Conservation (phyloP, 1,284 basidiomycete genomes). For the Sporisorium iseilematis-ciliati region DNA sequence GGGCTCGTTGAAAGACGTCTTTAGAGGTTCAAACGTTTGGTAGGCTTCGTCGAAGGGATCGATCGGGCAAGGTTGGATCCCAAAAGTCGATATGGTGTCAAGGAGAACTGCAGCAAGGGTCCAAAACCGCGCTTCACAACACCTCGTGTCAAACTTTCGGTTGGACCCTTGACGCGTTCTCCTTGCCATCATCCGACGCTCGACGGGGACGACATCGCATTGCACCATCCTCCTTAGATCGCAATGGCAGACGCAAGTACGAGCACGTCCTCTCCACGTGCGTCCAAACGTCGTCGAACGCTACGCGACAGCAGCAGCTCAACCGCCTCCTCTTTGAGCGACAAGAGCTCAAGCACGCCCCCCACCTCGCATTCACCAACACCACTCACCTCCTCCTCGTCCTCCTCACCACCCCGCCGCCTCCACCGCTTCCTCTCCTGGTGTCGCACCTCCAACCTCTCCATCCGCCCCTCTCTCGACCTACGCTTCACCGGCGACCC, state of each 20-base stretch:
- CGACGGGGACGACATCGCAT: conserved; percentile 7
- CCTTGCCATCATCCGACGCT: neutral
- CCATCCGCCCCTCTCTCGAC: conserved; percentile 20
- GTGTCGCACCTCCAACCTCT: conserved; percentile 19
- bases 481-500: conserved; percentile 19
- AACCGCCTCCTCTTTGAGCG: neutral
- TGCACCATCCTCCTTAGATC: neutral
- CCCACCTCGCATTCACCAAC: conserved; percentile 20
- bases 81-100: neutral
- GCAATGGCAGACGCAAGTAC: neutral
- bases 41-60: neutral
- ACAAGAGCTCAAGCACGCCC: conserved; percentile 3
- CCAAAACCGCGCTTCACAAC: neutral
- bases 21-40: no score
- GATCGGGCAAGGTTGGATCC: conserved; percentile 2
- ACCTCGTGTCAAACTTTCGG: neutral
- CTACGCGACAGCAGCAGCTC: neutral
- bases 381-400: neutral
- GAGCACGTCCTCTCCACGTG: neutral
- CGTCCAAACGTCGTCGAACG: conserved; percentile 1
- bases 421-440: conserved; percentile 28
- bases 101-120: conserved; percentile 13
- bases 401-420: neutral
- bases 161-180: conserved; percentile 28
- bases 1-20: no score